These are phyloP conservation scores for Blastobotrys elegans DNA, from an alignment of 1,139 yeast genomes.

Conservation along the genomic window DNA sequence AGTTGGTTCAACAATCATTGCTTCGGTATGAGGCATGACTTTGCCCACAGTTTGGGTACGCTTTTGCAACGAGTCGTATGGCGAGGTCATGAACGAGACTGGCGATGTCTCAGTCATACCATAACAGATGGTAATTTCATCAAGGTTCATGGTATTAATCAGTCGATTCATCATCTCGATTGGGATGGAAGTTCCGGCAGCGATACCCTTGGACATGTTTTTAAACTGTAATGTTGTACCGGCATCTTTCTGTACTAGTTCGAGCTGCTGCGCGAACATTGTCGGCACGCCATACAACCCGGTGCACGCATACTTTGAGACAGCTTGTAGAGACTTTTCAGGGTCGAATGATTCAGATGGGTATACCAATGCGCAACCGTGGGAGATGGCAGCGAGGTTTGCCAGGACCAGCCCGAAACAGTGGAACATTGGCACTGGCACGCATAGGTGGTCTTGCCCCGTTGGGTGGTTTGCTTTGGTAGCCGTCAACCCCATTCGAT, in stretches of 20 bases:
- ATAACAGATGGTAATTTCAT: constrained; percentile 32
- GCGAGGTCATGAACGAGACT: constrained; percentile 32
- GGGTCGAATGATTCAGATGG: constrained; percentile 33
- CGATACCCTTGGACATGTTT: constrained; percentile 31
- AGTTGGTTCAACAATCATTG: constrained; percentile 26
- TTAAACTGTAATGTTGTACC: constrained; percentile 25
- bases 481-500: constrained; percentile 29
- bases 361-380: constrained; percentile 31
- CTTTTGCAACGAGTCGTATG: constrained; percentile 27
- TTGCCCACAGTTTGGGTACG: constrained; percentile 25
- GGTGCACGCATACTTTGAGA: constrained; percentile 25
- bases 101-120: constrained; percentile 37
- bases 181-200: constrained; percentile 34
- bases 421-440: constrained; percentile 36
- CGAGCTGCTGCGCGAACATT: constrained; percentile 34
- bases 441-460: constrained; percentile 30
- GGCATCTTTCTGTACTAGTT: constrained; percentile 25
- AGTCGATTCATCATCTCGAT: constrained; percentile 30
- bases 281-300: constrained; percentile 35
- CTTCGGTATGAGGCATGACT: constrained; percentile 32
- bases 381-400: constrained; percentile 29
- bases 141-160: constrained; percentile 22
- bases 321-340: constrained; percentile 24
- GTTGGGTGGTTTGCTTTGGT: constrained; percentile 25
- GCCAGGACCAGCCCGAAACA: constrained; percentile 35